Conservation (phyloP, 2,329 filamentous ascomycete genomes). For the Chaetomium sp. region DNA sequence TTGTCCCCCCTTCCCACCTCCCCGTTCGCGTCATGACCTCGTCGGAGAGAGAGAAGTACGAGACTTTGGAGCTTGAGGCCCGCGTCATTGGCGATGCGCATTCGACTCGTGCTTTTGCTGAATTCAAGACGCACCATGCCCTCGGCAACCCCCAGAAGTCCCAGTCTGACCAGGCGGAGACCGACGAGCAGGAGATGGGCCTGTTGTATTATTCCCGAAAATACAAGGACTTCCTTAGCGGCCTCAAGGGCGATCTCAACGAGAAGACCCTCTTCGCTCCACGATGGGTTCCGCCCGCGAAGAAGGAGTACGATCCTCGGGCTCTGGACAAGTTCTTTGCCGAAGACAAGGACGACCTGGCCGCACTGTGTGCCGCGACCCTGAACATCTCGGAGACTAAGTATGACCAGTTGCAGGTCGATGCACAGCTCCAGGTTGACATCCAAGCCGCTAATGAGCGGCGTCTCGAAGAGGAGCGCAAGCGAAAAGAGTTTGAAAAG, state of each 20-base stretch:
- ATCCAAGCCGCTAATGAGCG: slow-evolving; percentile 5
- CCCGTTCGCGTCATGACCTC: slow-evolving; percentile 17
- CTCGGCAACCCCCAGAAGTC: neutral
- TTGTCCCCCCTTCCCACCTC: slow-evolving; percentile 15
- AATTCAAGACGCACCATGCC: slow-evolving; percentile 1
- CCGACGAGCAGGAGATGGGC: slow-evolving; percentile 18
- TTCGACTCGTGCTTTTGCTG: slow-evolving; percentile 10
- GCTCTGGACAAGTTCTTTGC: slow-evolving; percentile 18
- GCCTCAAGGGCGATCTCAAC: slow-evolving; percentile 9
- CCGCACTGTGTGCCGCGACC: no score
- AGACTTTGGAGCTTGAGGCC: slow-evolving; percentile 9
- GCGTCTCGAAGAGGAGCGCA: slow-evolving; percentile 11
- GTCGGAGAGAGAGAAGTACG: slow-evolving; percentile 8
- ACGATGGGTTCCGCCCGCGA: no score
- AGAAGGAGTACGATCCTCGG: neutral
- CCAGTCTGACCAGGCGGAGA: slow-evolving; percentile 1
- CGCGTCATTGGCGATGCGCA: slow-evolving; percentile 14
- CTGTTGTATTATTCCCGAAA: slow-evolving; percentile 14
- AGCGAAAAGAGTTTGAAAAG: slow-evolving; percentile 12
- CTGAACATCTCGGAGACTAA: slow-evolving; percentile 14
- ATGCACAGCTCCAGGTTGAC: slow-evolving; percentile 17
- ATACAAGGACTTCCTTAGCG: slow-evolving; percentile 17
- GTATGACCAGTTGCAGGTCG: slow-evolving; percentile 17
- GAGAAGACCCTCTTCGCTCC: neutral
- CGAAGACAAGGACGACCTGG: slow-evolving; percentile 14